These are phyloP conservation scores for Trichoderma asperellum DNA, from an alignment of 2,329 filamentous ascomycete genomes.

Conservation along the genomic window DNA sequence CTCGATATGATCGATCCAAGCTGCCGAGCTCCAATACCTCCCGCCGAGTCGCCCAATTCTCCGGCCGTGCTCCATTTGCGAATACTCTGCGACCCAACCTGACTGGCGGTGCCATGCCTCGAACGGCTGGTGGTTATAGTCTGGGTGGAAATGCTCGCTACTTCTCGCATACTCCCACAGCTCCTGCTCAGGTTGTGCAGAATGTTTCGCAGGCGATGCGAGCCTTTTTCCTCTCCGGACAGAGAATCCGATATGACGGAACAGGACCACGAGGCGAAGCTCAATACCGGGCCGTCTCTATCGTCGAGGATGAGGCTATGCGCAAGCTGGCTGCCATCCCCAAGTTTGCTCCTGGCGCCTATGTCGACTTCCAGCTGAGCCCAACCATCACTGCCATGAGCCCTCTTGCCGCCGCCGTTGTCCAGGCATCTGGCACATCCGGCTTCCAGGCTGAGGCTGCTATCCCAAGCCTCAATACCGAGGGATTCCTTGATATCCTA, in stretches of 20 bases:
- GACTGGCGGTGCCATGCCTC: conserved; percentile 81
- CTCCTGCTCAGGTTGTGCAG: conserved; percentile 86
- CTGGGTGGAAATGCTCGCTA: conserved; percentile 76
- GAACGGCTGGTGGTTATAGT: conserved; percentile 87
- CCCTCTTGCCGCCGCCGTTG: conserved; percentile 63
- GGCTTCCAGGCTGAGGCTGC: conserved; percentile 46
- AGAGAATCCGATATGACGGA: conserved; percentile 87
- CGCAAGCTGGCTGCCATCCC: conserved; percentile 66
- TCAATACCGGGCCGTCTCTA: conserved; percentile 76
- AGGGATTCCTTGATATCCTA: conserved; percentile 82
- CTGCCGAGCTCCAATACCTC: conserved; percentile 55
- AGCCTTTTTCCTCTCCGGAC: conserved; percentile 88
- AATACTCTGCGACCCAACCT: conserved; percentile 88
- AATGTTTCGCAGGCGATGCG: conserved; percentile 94
- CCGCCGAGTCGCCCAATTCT: conserved; percentile 61
- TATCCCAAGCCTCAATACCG: conserved; percentile 72
- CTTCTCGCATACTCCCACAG: conserved; percentile 86
- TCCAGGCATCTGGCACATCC: conserved; percentile 50
- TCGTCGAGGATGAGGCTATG: conserved; percentile 72
- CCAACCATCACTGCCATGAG: conserved; percentile 89
- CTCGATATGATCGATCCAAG: conserved; percentile 52
- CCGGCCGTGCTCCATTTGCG: conserved; percentile 82
- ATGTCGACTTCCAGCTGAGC: conserved; percentile 84
- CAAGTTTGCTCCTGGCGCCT: conserved; percentile 70
- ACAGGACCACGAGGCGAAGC: conserved; percentile 73